phyloP scores from a whole-genome alignment of 495 filamentous ascomycete genomes.

The Penicillium atrosanguineum region DNA sequence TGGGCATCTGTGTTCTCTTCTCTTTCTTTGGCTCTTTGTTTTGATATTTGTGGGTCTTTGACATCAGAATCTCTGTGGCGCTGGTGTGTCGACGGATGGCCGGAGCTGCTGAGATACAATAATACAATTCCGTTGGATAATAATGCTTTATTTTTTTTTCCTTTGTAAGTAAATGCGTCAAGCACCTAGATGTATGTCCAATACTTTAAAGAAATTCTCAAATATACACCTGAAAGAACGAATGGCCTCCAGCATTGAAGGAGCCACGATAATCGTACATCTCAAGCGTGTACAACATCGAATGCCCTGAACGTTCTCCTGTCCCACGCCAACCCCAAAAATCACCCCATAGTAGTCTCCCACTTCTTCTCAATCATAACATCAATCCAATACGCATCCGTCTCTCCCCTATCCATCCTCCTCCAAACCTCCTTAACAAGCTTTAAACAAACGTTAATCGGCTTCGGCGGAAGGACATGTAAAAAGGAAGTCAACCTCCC shows the following conservation, averaged over 20 bases:
- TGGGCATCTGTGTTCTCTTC: not conserved
- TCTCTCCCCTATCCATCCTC: conserved; percentile 43
- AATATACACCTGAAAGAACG: too few species aligned
- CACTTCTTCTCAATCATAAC: conserved; percentile 57
- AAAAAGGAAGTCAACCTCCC: conserved; percentile 46
- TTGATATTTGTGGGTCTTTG: conserved; percentile 4
- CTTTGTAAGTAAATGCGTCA: too few species aligned
- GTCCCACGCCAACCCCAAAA: not conserved
- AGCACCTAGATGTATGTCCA: not conserved
- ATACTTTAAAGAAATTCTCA: not conserved
- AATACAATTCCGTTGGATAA: conserved; percentile 5
- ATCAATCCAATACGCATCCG: conserved; percentile 52
- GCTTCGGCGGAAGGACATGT: conserved; percentile 52
- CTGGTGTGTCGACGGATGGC: conserved; percentile 11
- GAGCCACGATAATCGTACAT: too few species aligned
- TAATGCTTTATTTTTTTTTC: not conserved
- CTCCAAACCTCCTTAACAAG: conserved; percentile 53
- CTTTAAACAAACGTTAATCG: conserved; percentile 45
- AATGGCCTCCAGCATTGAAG: too few species aligned
- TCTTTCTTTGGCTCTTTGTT: conserved; percentile 4
- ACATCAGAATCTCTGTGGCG: conserved; percentile 21
- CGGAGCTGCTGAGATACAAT: conserved; percentile 10
- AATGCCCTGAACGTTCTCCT: not conserved
- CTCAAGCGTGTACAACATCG: not conserved
- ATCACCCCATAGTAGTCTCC: conserved; percentile 56